Conservation (phyloP, 345 rosid species). For the Pelargonium nanum region DNA sequence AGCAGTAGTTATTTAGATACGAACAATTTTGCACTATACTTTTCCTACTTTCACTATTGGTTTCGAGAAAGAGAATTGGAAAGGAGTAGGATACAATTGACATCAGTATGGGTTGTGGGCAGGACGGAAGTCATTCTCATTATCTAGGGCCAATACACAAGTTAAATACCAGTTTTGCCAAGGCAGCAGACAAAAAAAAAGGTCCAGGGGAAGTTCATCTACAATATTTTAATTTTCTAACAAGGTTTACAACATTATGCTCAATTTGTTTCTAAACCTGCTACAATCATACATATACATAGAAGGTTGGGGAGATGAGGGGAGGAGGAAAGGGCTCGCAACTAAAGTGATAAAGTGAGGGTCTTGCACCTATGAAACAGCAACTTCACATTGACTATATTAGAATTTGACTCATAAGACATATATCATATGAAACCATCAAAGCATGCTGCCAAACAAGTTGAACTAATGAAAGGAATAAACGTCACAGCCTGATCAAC, state of each 20-base stretch:
- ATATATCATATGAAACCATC: not conserved
- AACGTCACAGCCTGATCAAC: not conserved
- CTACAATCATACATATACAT: not conserved
- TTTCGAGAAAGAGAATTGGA: not conserved
- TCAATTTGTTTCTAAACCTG: too few species aligned
- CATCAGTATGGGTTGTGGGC: too few species aligned
- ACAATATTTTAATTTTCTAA: not conserved
- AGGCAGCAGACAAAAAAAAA: not conserved
- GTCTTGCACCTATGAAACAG: not conserved
- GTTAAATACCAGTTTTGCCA: not conserved
- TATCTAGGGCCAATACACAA: not conserved
- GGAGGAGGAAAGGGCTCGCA: not conserved
- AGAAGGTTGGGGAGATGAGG: not conserved
- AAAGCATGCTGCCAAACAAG: not conserved
- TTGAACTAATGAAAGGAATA: not conserved
- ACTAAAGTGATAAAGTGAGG: too few species aligned
- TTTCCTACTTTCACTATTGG: not conserved
- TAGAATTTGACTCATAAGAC: too few species aligned
- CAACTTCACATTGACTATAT: too few species aligned
- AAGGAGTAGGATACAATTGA: not conserved
- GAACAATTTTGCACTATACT: not conserved
- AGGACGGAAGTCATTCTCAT: not conserved
- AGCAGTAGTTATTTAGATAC: not conserved
- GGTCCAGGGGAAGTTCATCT: too few species aligned
- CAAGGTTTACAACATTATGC: too few species aligned